Percentiles rank a stretch among this genome's conserved stretches.
phyloP scores from a whole-genome alignment of 352 stramenopile genomes.

The Globisporangium uncinulatum region DNA sequence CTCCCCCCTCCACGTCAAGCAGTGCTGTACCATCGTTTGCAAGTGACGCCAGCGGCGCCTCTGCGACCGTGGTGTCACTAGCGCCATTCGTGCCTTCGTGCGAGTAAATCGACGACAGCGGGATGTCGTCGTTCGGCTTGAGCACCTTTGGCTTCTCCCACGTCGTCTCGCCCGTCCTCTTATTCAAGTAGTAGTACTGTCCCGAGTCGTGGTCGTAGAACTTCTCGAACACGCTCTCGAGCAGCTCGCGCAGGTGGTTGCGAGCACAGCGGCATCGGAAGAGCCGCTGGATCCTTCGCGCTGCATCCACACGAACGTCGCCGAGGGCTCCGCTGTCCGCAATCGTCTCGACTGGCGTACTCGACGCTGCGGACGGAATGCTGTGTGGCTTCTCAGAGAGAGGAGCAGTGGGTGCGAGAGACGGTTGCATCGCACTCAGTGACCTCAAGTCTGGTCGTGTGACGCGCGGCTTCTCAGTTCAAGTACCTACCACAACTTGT shows the following conservation, averaged over 20 bases:
- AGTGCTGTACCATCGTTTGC: slow-evolving; percentile 17
- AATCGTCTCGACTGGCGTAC: slow-evolving; percentile 22
- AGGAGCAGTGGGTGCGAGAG: too few species aligned
- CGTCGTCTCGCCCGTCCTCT: slow-evolving; percentile 55
- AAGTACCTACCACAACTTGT: too few species aligned
- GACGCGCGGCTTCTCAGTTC: background rate
- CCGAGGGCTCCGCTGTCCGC: slow-evolving; percentile 7
- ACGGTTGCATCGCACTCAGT: background rate
- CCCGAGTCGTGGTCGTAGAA: slow-evolving; percentile 68
- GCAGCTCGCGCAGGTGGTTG: slow-evolving; percentile 30
- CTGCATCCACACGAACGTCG: slow-evolving; percentile 18
- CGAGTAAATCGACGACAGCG: slow-evolving; percentile 28
- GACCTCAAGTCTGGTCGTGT: background rate
- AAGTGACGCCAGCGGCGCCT: background rate
- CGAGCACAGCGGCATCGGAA: slow-evolving; percentile 49
- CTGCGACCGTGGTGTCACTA: slow-evolving; percentile 6
- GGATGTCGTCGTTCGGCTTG: slow-evolving; percentile 37
- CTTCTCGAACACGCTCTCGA: slow-evolving; percentile 58
- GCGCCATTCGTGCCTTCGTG: slow-evolving; percentile 5
- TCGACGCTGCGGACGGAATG: slow-evolving; percentile 8
- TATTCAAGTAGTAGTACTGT: slow-evolving; percentile 71
- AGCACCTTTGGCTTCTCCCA: slow-evolving; percentile 70
- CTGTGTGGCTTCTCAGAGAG: background rate
- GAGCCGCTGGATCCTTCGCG: slow-evolving; percentile 47
- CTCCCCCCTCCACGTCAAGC: slow-evolving; percentile 10